Evolutionary conservation across 495 filamentous ascomycete genomes (phyloP).

Genomic region (Xylaria longipes): DNA sequence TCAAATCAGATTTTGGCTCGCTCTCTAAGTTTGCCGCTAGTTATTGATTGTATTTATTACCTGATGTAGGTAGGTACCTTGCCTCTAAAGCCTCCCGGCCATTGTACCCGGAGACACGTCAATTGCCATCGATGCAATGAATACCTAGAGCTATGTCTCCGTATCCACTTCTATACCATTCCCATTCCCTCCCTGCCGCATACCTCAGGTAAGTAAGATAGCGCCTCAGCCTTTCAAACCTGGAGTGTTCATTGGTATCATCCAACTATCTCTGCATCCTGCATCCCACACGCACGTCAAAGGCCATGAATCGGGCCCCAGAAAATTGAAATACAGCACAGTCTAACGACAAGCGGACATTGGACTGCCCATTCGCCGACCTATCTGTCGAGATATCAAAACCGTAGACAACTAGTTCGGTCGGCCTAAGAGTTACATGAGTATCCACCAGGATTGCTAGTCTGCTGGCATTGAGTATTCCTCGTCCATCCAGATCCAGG

Average conservation of each 20-base stretch:
- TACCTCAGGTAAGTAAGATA: neutral
- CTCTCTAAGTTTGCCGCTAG: constrained; percentile 9
- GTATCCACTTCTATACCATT: constrained; percentile 12
- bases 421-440: constrained; percentile 28
- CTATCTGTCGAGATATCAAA: constrained; percentile 15
- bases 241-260: constrained; percentile 2
- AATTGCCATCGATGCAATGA: constrained; percentile 12
- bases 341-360: constrained; percentile 17
- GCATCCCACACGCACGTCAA: neutral
- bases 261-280: neutral
- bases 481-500: constrained; percentile 17
- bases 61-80: constrained; percentile 14
- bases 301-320: neutral
- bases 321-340: neutral
- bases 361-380: constrained; percentile 15
- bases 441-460: constrained; percentile 26
- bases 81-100: neutral
- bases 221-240: constrained; percentile 3
- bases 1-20: constrained; percentile 26
- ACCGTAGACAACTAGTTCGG: constrained; percentile 17
- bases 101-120: constrained; percentile 18
- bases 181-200: neutral
- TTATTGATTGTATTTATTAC: constrained; percentile 3
- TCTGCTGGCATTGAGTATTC: constrained; percentile 25
- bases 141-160: neutral